These are phyloP conservation scores for Stylosanthes scabra DNA, from an alignment of 331 rosid genomes.

Conservation along the genomic window DNA sequence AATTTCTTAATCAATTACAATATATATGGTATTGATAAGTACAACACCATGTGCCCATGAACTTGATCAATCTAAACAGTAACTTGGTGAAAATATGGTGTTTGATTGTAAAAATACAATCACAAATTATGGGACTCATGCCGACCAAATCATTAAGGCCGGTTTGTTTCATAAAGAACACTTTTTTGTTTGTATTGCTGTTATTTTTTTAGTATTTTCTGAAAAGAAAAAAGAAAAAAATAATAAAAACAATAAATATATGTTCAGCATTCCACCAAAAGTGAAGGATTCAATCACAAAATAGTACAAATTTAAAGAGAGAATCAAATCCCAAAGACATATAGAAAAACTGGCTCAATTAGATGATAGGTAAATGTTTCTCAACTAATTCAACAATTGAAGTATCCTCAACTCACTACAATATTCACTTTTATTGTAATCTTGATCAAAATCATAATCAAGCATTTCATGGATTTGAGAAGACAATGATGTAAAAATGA, in stretches of 20 bases:
- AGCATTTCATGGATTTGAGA: neutral
- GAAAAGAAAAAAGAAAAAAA: no score
- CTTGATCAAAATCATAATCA: neutral
- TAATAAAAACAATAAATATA: no score
- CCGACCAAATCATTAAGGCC: slow-evolving; percentile 26
- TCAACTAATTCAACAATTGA: slow-evolving; percentile 7
- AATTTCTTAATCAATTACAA: slow-evolving; percentile 15
- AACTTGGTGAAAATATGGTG: neutral
- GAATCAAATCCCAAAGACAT: slow-evolving; percentile 2
- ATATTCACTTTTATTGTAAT: neutral
- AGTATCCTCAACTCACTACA: neutral
- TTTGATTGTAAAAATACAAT: slow-evolving; percentile 20
- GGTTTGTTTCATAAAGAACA: no score
- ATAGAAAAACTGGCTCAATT: slow-evolving; percentile 12
- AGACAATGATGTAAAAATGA: neutral
- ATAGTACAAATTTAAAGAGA: no score
- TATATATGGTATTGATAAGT: neutral
- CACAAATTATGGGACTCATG: neutral
- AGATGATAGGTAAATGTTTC: neutral
- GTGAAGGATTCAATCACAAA: no score
- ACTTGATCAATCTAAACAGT: neutral
- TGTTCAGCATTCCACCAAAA: no score
- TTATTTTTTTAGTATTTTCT: no score
- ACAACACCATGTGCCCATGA: neutral
- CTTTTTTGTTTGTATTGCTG: no score